These are phyloP conservation scores for Tolypocladium inflatum DNA, from an alignment of 2,329 filamentous ascomycete species.

Conservation along the genomic window DNA sequence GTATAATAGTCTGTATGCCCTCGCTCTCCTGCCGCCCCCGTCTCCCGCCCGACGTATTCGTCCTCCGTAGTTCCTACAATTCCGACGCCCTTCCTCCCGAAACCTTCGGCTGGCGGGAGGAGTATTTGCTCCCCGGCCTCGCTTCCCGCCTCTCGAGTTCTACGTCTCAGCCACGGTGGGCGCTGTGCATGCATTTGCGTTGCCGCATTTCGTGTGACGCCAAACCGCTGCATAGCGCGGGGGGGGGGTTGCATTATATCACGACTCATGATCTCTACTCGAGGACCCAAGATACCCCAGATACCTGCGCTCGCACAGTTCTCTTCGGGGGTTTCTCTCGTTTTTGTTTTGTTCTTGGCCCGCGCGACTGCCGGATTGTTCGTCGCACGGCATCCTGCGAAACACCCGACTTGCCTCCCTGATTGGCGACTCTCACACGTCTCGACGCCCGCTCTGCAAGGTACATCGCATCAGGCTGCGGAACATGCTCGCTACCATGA, in stretches of 20 bases:
- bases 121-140: neutral
- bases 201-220: neutral
- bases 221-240: neutral
- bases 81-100: neutral
- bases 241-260: neutral
- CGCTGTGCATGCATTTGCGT: neutral
- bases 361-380: neutral
- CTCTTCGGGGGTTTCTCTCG: too few species aligned
- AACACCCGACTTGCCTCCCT: neutral
- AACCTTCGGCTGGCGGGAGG: neutral
- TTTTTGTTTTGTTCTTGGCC: neutral
- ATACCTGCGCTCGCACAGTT: neutral
- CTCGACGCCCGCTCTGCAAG: neutral
- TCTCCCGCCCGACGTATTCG: neutral
- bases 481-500: constrained; percentile 6
- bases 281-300: neutral
- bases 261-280: neutral
- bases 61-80: neutral
- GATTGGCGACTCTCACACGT: neutral
- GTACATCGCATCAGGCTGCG: neutral
- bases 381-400: neutral
- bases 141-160: neutral
- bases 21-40: neutral
- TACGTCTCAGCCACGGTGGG: neutral
- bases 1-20: neutral